A percentile compares a stretch with the other conserved stretches of the same genome.
phyloP scores from a whole-genome alignment of 1,284 basidiomycete genomes.

The Paramarasmius palmivorus region DNA sequence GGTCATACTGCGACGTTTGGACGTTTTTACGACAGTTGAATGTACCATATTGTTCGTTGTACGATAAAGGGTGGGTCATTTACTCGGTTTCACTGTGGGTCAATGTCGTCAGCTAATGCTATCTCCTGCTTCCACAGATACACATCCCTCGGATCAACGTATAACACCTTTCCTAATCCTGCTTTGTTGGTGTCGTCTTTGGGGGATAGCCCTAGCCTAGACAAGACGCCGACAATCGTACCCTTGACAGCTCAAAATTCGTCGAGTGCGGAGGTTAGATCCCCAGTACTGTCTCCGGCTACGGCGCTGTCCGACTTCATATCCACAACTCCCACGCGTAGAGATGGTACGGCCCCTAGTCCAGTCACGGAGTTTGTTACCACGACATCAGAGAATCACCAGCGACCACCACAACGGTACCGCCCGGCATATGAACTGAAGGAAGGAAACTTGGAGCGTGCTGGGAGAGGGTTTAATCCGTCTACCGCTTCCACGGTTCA shows the following conservation, averaged over 20 bases:
- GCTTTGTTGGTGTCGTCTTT: constrained; percentile 55
- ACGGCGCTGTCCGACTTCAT: constrained; percentile 26
- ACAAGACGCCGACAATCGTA: not conserved
- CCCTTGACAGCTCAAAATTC: not conserved
- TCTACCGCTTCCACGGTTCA: constrained; percentile 3
- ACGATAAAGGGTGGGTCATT: constrained; percentile 81
- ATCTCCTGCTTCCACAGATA: constrained; percentile 57
- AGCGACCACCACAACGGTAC: constrained; percentile 39
- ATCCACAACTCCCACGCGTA: constrained; percentile 23
- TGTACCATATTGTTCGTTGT: constrained; percentile 86
- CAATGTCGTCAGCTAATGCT: not conserved
- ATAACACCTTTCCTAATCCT: constrained; percentile 93
- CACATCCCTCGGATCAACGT: constrained; percentile 93
- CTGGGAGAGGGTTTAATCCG: constrained; percentile 44
- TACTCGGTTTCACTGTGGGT: too few species aligned
- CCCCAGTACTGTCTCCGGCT: constrained; percentile 26
- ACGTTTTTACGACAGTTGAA: constrained; percentile 74
- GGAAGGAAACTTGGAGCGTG: constrained; percentile 79
- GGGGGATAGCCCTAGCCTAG: too few species aligned
- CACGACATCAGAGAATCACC: constrained; percentile 1
- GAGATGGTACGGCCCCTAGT: constrained; percentile 13
- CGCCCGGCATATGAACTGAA: constrained; percentile 78
- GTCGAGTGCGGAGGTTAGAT: constrained; percentile 9
- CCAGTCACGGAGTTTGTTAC: not conserved
- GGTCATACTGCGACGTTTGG: constrained; percentile 93